Evolutionary conservation across 768 basidiomycete genomes (phyloP), one percentile per base, ranked within the genome.

Genomic region (Tricholoma flavovirens): DNA sequence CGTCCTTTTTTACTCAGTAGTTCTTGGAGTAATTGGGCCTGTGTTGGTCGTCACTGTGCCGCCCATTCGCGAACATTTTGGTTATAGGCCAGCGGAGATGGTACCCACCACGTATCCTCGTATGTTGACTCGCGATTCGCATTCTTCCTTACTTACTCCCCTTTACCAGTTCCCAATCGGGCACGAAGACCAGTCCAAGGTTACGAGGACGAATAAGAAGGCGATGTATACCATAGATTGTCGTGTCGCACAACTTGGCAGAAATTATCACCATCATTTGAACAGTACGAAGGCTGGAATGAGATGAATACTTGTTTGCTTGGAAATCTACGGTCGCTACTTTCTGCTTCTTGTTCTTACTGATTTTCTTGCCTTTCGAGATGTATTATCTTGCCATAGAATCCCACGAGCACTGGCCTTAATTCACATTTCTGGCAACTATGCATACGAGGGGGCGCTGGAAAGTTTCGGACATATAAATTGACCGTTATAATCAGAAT

Each of bases 1-100:
- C 26, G 89, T 92, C 69, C 82, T 94, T 69, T 94, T 94, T 77
- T 96, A 86, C 73, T 93, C 93, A 10, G 78, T 85, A 67, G 71
- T 85, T 49, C 73, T 96, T 55, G 93, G 92, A 52, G 63, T 75
- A 55, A 78, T 84, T 63, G 93, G 93, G 1, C 93, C 93, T 10
- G 74, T 86, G 22, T 73, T 93, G 70, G 86, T 86, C 42, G 61
- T 90, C 42, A 73, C 77, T 40, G 78, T 94, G 15, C 93, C 93
- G n/a, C 88, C 91, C 17, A 78, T 94, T 60, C 87, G 90, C 55
- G 73, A 81, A 64, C 74, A 75, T n/a, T 71, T 89, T 64, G 93
- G 93, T 17, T 91, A 84, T 60, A 78, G 77, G 60, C 79, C 82
- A 3, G 74, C 88, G 38, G 86, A 90, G 64, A 77, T 78, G 49